These are phyloP conservation scores for Metschnikowia shivogae DNA, from an alignment of 805 yeast genomes.

Conservation along the genomic window DNA sequence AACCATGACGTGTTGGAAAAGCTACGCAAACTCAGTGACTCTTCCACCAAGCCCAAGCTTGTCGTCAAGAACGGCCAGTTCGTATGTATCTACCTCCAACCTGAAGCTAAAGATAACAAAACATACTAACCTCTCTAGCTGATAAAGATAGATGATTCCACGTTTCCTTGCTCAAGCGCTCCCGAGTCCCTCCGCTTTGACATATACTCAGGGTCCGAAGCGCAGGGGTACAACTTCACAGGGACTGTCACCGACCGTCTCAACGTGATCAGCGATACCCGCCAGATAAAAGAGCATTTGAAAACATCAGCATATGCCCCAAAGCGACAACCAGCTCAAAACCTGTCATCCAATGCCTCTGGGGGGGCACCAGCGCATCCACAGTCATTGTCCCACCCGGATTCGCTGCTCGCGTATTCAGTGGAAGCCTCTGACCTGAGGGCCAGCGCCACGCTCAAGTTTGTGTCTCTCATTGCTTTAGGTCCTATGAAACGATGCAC, in stretches of 20 bases:
- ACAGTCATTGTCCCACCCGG: conserved; percentile 1
- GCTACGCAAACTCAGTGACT: conserved; percentile 18
- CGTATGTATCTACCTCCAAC: conserved; percentile 20
- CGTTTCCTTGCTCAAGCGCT: conserved; percentile 30
- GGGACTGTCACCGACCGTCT: conserved; percentile 32
- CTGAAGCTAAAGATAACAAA: neutral
- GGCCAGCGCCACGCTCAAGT: conserved; percentile 8
- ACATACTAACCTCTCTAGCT: conserved; percentile 25
- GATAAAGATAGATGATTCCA: conserved; percentile 24
- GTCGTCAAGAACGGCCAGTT: conserved; percentile 35
- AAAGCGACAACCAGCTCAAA: neutral
- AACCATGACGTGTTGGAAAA: conserved; percentile 26
- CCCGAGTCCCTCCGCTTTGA: conserved; percentile 37
- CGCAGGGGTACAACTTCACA: conserved; percentile 17
- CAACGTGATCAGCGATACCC: conserved; percentile 29
- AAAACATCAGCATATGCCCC: conserved; percentile 4
- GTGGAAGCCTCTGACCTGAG: conserved; percentile 9
- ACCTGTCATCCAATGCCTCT: neutral
- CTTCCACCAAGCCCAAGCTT: conserved; percentile 24
- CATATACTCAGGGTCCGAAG: conserved; percentile 22
- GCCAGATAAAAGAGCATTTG: conserved; percentile 22
- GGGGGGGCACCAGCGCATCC: conserved; percentile 3
- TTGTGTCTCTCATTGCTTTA: conserved; percentile 15
- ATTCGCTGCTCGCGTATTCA: conserved; percentile 12
- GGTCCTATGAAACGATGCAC: conserved; percentile 16